These are phyloP conservation scores for Candida sp. DNA, from an alignment of 1,139 yeast species.

Conservation along the genomic window DNA sequence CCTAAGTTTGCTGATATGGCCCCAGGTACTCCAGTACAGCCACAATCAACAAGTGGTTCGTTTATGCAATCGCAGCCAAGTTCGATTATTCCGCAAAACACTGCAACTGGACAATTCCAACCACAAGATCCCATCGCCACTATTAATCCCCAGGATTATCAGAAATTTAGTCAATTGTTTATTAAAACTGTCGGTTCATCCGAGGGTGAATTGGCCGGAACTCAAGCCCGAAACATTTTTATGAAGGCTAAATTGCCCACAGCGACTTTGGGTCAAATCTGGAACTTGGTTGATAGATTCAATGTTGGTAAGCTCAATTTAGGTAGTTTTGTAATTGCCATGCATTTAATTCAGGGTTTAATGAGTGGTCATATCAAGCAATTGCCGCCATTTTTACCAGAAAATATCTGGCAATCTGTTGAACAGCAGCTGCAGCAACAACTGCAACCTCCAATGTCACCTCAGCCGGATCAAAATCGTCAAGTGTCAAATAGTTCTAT, in stretches of 20 bases:
- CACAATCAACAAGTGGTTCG: constrained; percentile 37
- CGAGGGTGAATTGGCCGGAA: constrained; percentile 55
- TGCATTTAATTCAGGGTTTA: constrained; percentile 88
- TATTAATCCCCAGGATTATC: constrained; percentile 61
- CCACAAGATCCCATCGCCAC: constrained; percentile 54
- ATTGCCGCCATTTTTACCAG: constrained; percentile 71
- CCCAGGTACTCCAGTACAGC: constrained; percentile 20
- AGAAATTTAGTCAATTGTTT: constrained; percentile 71
- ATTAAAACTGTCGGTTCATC: constrained; percentile 65
- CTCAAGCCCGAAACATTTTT: constrained; percentile 78
- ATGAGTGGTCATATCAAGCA: constrained; percentile 64
- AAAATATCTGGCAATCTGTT: constrained; percentile 61
- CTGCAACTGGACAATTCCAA: constrained; percentile 24
- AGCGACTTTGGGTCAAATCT: constrained; percentile 74
- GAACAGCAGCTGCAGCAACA: constrained; percentile 10
- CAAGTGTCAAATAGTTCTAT: constrained; percentile 45
- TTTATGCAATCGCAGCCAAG: constrained; percentile 51
- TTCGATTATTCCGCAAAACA: constrained; percentile 31
- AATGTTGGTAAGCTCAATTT: constrained; percentile 69
- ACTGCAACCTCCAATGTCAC: constrained; percentile 1
- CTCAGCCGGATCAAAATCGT: constrained; percentile 19
- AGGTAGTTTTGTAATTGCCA: constrained; percentile 83
- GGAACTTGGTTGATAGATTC: constrained; percentile 82
- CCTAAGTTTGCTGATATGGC: constrained; percentile 48
- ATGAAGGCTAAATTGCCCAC: constrained; percentile 83